Evolutionary conservation across 169 alveolate species (phyloP).

Genomic region (Eimeria tenella): DNA sequence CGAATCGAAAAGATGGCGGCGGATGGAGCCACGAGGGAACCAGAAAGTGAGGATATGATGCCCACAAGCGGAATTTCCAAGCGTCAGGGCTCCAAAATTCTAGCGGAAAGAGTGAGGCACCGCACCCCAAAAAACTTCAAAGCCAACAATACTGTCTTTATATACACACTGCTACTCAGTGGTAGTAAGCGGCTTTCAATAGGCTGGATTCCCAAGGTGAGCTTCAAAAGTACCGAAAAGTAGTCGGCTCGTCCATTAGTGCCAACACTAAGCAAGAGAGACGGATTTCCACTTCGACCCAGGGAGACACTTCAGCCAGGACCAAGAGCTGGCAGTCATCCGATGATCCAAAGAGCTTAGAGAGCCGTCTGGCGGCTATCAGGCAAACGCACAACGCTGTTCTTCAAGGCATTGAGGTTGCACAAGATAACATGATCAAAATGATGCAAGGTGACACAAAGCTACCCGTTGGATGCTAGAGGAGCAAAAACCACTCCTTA

Average conservation of each 20-base stretch:
- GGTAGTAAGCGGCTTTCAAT: background rate
- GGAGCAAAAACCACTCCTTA: background rate
- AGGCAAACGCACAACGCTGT: conserved; percentile 62
- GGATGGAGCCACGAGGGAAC: background rate
- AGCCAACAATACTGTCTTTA: background rate
- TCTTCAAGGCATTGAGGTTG: conserved; percentile 39
- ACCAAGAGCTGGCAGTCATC: background rate
- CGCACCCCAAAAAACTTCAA: background rate
- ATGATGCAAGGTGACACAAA: conserved; percentile 64
- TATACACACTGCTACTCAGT: background rate
- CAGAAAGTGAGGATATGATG: background rate
- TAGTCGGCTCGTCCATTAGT: background rate
- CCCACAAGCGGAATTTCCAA: background rate
- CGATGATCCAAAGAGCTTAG: background rate
- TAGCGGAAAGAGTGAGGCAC: conserved; percentile 32
- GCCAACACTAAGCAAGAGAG: conserved; percentile 41
- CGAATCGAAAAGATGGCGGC: background rate
- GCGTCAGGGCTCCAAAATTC: background rate
- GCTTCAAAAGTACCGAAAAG: background rate
- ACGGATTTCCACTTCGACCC: conserved; percentile 42
- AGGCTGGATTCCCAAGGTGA: background rate
- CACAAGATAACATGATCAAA: conserved; percentile 56
- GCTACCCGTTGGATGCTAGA: background rate
- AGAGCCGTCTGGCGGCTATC: conserved; percentile 58
- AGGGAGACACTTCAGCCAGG: conserved; percentile 28